Conservation (phyloP, 176 grass and related monocot genomes). For the Avena insularis region DNA sequence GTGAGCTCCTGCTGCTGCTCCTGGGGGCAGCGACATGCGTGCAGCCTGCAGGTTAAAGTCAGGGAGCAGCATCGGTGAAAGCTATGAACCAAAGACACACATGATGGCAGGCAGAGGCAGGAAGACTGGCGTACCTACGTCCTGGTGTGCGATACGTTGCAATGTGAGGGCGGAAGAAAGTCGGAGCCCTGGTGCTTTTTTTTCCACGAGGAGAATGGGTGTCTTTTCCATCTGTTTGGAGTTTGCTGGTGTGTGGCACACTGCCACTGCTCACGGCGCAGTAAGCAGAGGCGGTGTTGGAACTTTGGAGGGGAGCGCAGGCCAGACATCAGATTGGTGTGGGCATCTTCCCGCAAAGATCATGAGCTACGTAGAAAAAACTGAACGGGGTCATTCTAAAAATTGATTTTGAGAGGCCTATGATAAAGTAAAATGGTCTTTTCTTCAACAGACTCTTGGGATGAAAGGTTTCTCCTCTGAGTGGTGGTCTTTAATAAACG, state of each 20-base stretch:
- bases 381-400: no score
- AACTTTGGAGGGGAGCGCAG: no score
- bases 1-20: not conserved
- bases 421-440: no score
- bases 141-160: not conserved
- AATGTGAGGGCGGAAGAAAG: not conserved
- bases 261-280: not conserved
- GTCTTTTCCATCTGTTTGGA: not conserved
- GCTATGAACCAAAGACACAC: not conserved
- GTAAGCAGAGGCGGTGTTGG: not conserved
- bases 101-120: not conserved
- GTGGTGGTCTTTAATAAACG: no score
- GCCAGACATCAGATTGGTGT: no score
- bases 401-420: no score
- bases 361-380: no score
- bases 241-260: not conserved
- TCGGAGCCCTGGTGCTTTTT: not conserved
- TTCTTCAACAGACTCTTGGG: no score
- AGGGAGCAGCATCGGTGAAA: conserved; percentile 10
- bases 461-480: no score
- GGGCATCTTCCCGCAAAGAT: no score
- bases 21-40: not conserved
- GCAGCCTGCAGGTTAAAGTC: not conserved
- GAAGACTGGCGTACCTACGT: not conserved
- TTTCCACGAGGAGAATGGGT: not conserved